Evolutionary conservation across 371 early-diverging fungal genomes (phyloP), one percentile per base, ranked within the genome.

Genomic region (Mucor velutinosus): DNA sequence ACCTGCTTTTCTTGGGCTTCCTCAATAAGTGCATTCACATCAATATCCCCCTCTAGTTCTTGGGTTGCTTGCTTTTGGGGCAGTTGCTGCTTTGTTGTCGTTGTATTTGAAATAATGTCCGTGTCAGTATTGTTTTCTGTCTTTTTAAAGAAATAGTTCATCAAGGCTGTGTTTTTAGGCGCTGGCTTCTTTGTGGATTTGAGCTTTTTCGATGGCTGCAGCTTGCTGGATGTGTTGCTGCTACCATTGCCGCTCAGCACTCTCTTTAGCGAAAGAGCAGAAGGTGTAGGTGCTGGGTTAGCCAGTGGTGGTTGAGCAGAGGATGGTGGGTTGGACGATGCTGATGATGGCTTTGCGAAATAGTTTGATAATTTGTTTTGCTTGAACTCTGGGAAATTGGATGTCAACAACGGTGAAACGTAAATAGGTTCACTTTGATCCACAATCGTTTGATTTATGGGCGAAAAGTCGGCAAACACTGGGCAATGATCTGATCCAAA

Each of bases 401-500:
- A 81, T 12, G 91, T 79, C 58, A 90, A 86, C 8, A 92, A 74
- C n/a, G 69, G 21, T 4, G 89, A 86, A 33, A 17, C 3, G 87
- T 85, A 45, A 14, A 5, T 3, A 11, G 25, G 10, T 57, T 12
- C 57, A 30, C 30, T 60, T 33, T 74, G 65, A 19, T 62, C 65
- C 3, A 1, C 4, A 27, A 27, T 17, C 14, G 17, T 23, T 39
- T 55, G 33, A 1, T 64, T 41, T 14, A 45, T 45, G 11, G 43
- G 47, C 30, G 70, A 68, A 27, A 95, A 75, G 37, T 85, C 84
- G 2, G 85, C 87, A 41, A 81, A 77, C 0, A 94, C 94, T 0
- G 95, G 96, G 68, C 95, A 95, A 73, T 97, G 97, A 76, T 97
- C 97, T n/a, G 92, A 91, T 1, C 97, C 97, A 65, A 87, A 70